Conservation (phyloP, 2,329 filamentous ascomycete species). For the Colletotrichum brevisporum region DNA sequence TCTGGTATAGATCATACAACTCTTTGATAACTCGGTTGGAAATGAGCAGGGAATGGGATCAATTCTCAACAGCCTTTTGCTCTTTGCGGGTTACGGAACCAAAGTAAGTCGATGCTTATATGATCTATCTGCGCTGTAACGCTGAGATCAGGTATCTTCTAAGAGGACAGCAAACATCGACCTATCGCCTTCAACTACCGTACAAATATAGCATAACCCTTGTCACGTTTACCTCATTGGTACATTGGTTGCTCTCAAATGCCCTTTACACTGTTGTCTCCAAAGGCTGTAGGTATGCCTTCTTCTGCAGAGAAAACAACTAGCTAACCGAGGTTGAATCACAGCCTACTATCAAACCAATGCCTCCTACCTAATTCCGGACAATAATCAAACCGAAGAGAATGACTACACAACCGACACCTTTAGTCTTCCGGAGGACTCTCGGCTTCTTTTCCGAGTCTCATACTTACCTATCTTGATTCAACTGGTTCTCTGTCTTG, state of each 20-base stretch:
- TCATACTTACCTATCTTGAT: neutral
- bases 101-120: neutral
- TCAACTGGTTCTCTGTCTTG: neutral
- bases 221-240: neutral
- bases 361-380: too few relatives aligned
- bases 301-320: rapidly evolving
- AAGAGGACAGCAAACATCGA: neutral
- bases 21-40: neutral
- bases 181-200: neutral
- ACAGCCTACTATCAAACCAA: neutral
- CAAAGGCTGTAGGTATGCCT: neutral
- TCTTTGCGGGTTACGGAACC: neutral
- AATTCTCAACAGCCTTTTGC: neutral
- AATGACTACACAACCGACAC: too few relatives aligned
- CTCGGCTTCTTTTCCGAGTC: too few relatives aligned
- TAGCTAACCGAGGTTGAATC: too few relatives aligned
- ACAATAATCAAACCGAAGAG: too few relatives aligned
- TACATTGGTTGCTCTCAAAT: constrained; percentile 1
- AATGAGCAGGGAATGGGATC: neutral
- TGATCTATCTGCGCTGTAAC: too few relatives aligned
- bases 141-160: too few relatives aligned
- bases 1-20: constrained; percentile 1
- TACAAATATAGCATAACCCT: neutral
- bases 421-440: too few relatives aligned
- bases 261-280: neutral